phyloP scores from a whole-genome alignment of 306 rosid species.

The Dryas drummondii region DNA sequence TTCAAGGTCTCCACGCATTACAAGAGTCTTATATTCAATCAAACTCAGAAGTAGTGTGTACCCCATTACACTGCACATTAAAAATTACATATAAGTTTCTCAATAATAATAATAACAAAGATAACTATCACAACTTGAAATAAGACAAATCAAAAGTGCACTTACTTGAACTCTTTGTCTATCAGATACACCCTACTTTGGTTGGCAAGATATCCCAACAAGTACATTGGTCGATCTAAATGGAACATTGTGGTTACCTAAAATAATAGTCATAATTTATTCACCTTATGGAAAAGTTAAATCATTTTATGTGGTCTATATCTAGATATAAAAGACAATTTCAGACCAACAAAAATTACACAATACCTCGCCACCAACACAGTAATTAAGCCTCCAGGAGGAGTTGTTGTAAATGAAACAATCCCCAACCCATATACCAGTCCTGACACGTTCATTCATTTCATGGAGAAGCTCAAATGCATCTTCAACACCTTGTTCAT shows the following conservation, averaged over 20 bases:
- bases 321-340: constrained; percentile 5
- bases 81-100: constrained; percentile 7
- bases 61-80: constrained; percentile 72
- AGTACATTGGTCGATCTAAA: constrained; percentile 99
- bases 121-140: constrained; percentile 20
- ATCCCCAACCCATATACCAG: constrained; percentile 99
- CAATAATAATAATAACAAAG: constrained; percentile 19
- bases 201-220: constrained; percentile 96
- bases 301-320: constrained; percentile 21
- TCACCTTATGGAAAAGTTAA: constrained; percentile 6
- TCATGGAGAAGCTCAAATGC: constrained; percentile 98
- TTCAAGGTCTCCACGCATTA: constrained; percentile 96
- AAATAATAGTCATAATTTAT: constrained; percentile 34
- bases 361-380: constrained; percentile 99
- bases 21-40: constrained; percentile 98
- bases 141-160: constrained; percentile 21
- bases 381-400: constrained; percentile 96
- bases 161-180: constrained; percentile 99
- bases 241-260: constrained; percentile 99
- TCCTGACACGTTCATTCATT: constrained; percentile 89
- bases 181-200: constrained; percentile 94
- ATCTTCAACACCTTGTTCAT: constrained; percentile 98
- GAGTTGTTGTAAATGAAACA: constrained; percentile 96
- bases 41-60: constrained; percentile 92
- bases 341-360: constrained; percentile 5